Evolutionary conservation across 257 asterid genomes (phyloP), one percentile per base, ranked within the genome.

Genomic region (Catharanthus roseus): DNA sequence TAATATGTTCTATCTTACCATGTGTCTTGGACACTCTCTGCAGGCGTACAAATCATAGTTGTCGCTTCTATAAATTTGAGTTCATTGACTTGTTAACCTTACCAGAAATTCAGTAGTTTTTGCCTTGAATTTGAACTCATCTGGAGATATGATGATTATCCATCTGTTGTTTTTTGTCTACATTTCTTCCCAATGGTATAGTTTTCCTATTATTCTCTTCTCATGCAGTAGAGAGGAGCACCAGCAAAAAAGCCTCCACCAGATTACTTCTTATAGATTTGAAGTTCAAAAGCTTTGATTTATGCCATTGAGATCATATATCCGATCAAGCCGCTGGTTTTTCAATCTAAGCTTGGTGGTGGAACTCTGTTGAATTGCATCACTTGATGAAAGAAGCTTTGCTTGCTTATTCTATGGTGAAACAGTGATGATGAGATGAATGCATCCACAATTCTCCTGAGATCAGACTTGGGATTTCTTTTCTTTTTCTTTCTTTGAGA

Each of bases 201-300:
- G 11, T 47, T 16, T 10, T 18, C 10, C 49, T 44, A 36, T 29
- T 13, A 34, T 28, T 16, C 50, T 31, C 53, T 61, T 10, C 70
- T 73, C 50, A 31, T 50, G 49, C 56, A 33, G 31, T 60, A 2
- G 12, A 57, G 99, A 83, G 96, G 96, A 72, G 84, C 90, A 34
- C 97, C 96, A 0, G 83, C 88, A 26, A 91, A 82, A 75, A 93
- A 80, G 75, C 90, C 96, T 39, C 95, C 96, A 38, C 97, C 97
- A 3, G 97, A 93, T 81, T 93, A 91, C 87, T 93, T 93, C 87
- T 85, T 93, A 53, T 93, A 83, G 82, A 66, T 39, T 29, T n/a
- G 71, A 33, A 23, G 11, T 23, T 31, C 23, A 54, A 67, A 51
- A 41, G 63, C 65, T 67, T 47, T 15, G 70, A 51, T 55, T 61